phyloP scores from a whole-genome alignment of 2,329 filamentous ascomycete genomes.

The Zymoseptoria tritici region DNA sequence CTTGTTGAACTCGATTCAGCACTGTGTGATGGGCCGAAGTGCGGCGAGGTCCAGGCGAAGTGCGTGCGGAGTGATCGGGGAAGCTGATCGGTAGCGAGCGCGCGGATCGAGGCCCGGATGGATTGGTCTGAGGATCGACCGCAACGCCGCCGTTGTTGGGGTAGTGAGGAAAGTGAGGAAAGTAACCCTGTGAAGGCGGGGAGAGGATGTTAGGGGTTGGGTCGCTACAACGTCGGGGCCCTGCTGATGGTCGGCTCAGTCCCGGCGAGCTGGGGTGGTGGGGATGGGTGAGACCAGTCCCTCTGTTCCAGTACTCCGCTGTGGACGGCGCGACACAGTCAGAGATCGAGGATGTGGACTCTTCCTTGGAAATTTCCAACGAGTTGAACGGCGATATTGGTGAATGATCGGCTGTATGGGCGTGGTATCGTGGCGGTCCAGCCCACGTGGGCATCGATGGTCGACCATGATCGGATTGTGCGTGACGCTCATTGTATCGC shows the following conservation, averaged over 20 bases:
- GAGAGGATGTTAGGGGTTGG: background rate
- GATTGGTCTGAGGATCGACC: background rate
- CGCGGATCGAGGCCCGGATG: background rate
- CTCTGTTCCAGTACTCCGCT: conserved; percentile 15
- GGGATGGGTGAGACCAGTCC: conserved; percentile 14
- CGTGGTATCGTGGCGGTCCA: background rate
- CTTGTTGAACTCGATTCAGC: background rate
- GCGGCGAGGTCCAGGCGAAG: background rate
- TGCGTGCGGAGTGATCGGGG: background rate
- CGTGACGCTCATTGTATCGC: background rate
- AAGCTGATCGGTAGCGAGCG: background rate
- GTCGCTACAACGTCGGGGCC: background rate
- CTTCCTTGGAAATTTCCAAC: conserved; percentile 9
- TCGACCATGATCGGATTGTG: background rate
- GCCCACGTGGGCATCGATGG: conserved; percentile 5
- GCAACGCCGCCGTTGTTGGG: background rate
- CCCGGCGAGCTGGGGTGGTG: conserved; percentile 2
- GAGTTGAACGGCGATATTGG: conserved; percentile 14
- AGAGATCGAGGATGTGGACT: conserved; percentile 3
- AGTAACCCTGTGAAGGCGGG: background rate
- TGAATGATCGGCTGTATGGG: background rate
- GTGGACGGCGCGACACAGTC: background rate
- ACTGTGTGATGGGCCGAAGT: background rate
- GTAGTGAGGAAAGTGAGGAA: background rate
- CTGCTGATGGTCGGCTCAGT: background rate